Conservation (phyloP, 345 rosid genomes). For the Brassica juncea region DNA sequence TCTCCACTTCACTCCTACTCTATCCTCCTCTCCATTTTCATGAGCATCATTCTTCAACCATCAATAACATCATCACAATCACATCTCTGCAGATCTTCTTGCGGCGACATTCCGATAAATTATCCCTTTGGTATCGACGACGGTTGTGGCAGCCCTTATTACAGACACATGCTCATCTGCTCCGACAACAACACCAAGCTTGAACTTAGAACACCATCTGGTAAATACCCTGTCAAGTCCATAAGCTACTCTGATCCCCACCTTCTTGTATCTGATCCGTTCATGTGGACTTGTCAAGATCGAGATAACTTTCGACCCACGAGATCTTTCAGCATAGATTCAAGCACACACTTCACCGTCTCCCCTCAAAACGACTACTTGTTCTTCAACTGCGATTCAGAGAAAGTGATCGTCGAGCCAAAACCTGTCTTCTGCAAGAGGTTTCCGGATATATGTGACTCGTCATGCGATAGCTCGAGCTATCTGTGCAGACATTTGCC, state of each 20-base stretch:
- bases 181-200: slow-evolving; percentile 55
- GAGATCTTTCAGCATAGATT: slow-evolving; percentile 81
- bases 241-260: slow-evolving; percentile 87
- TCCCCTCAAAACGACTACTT: slow-evolving; percentile 85
- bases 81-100: slow-evolving; percentile 61
- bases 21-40: slow-evolving; percentile 21
- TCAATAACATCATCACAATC: slow-evolving; percentile 45
- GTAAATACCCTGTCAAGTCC: slow-evolving; percentile 64
- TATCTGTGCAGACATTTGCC: slow-evolving; percentile 92
- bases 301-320: slow-evolving; percentile 68
- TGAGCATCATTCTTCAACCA: slow-evolving; percentile 10
- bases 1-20: slow-evolving; percentile 37
- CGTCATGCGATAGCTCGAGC: slow-evolving; percentile 84
- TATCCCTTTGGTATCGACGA: slow-evolving; percentile 84
- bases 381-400: slow-evolving; percentile 81
- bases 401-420: slow-evolving; percentile 71
- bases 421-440: slow-evolving; percentile 82
- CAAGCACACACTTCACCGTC: slow-evolving; percentile 78
- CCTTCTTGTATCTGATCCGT: slow-evolving; percentile 67
- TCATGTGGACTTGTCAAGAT: slow-evolving; percentile 87
- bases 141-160: slow-evolving; percentile 89
- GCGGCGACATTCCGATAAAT: slow-evolving; percentile 66
- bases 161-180: slow-evolving; percentile 76
- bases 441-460: slow-evolving; percentile 85
- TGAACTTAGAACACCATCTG: slow-evolving; percentile 83